These are phyloP conservation scores for Nakaseomyces kungkrabaensis DNA, from an alignment of 1,139 yeast genomes.

Conservation along the genomic window DNA sequence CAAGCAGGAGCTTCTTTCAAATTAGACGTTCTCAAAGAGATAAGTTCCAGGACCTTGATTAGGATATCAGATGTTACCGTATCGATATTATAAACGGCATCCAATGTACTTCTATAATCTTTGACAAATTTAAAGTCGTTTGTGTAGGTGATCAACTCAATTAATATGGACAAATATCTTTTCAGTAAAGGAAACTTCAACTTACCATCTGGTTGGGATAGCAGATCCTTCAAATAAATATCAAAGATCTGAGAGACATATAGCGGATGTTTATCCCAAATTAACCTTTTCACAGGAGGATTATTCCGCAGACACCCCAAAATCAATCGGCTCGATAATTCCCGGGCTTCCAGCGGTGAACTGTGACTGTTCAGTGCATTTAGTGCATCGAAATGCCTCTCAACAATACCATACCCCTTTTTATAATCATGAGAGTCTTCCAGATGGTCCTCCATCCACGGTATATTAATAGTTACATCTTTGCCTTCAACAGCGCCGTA, in stretches of 20 bases:
- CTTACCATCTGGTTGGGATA: slow-evolving; percentile 3
- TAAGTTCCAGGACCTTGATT: slow-evolving; percentile 25
- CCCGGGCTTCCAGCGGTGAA: slow-evolving; percentile 30
- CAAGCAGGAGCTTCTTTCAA: slow-evolving; percentile 14
- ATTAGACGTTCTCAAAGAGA: background rate
- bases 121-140: slow-evolving; percentile 6
- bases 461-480: background rate
- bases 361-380: slow-evolving; percentile 9
- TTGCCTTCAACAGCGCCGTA: background rate
- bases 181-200: slow-evolving; percentile 12
- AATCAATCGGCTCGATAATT: slow-evolving; percentile 41
- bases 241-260: slow-evolving; percentile 13
- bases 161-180: slow-evolving; percentile 23
- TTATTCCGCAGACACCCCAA: slow-evolving; percentile 62
- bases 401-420: slow-evolving; percentile 26
- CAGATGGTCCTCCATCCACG: slow-evolving; percentile 6
- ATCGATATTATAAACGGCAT: slow-evolving; percentile 9
- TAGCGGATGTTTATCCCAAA: slow-evolving; percentile 13
- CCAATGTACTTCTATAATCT: background rate
- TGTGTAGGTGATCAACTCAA: slow-evolving; percentile 13
- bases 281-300: slow-evolving; percentile 44
- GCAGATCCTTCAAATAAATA: slow-evolving; percentile 7
- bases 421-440: slow-evolving; percentile 30
- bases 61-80: slow-evolving; percentile 6
- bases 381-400: slow-evolving; percentile 23